phyloP scores from a whole-genome alignment of 805 yeast species.

The Hanseniaspora opuntiae region DNA sequence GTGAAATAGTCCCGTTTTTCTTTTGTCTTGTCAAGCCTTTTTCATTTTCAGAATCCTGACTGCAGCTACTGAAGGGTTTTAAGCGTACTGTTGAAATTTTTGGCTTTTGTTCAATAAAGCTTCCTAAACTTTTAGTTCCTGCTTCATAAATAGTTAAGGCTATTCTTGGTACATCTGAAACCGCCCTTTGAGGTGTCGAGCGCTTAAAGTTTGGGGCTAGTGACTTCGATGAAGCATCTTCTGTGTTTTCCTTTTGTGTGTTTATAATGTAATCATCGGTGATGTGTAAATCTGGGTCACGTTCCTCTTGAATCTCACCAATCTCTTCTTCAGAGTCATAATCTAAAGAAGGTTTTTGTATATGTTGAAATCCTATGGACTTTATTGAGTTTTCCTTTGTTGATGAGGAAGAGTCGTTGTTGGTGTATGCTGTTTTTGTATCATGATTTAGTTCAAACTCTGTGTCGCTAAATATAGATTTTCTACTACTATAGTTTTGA shows the following conservation, averaged over 20 bases:
- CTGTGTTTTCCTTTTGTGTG: not conserved
- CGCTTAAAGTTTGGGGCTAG: not conserved
- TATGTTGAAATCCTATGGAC: not conserved
- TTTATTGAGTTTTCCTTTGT: not conserved
- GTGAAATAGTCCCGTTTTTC: not conserved
- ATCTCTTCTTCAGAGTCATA: not conserved
- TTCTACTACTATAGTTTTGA: not conserved
- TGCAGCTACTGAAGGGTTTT: not conserved
- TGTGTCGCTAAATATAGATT: conserved; percentile 6
- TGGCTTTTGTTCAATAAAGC: not conserved
- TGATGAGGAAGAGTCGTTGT: not conserved
- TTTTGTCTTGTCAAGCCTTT: not conserved
- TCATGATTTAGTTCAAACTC: not conserved
- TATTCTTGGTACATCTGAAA: conserved; percentile 1
- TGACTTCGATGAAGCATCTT: no score
- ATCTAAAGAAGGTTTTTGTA: not conserved
- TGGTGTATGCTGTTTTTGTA: not conserved
- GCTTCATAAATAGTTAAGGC: not conserved
- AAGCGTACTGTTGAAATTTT: not conserved
- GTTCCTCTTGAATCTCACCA: not conserved
- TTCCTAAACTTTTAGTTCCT: not conserved
- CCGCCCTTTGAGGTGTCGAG: not conserved
- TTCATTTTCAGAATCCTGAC: not conserved
- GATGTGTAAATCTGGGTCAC: not conserved
- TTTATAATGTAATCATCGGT: conserved; percentile 4